Conservation (phyloP, 148 eudicot genomes). For the Arbutus unedo region DNA sequence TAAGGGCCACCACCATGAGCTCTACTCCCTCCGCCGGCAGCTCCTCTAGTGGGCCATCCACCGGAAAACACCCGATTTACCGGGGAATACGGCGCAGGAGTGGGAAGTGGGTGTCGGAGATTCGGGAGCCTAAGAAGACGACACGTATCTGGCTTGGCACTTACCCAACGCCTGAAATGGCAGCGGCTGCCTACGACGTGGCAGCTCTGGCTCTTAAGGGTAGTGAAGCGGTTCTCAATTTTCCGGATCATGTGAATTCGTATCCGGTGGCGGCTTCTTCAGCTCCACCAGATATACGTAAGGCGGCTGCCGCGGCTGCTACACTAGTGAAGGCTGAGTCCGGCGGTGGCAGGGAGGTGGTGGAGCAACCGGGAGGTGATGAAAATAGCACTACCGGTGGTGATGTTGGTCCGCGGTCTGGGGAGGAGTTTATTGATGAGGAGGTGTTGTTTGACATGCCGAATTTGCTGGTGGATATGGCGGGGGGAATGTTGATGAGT, state of each 20-base stretch:
- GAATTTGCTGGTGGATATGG: constrained; percentile 53
- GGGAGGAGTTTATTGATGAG: constrained; percentile 28
- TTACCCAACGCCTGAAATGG: constrained; percentile 40
- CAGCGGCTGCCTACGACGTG: constrained; percentile 47
- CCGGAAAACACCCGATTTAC: constrained; percentile 29
- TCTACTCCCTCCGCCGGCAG: constrained; percentile 4
- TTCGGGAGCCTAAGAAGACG: constrained; percentile 41
- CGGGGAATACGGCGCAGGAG: constrained; percentile 38
- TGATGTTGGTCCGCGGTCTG: not conserved
- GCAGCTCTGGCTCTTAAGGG: constrained; percentile 42
- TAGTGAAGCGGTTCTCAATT: constrained; percentile 27
- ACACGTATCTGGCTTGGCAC: constrained; percentile 56
- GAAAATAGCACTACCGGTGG: not conserved
- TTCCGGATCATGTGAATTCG: constrained; percentile 13
- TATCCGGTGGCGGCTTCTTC: constrained; percentile 27
- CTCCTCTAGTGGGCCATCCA: not conserved
- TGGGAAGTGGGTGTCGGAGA: constrained; percentile 55
- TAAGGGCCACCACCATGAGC: not conserved
- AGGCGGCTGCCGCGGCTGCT: constrained; percentile 25
- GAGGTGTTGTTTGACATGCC: constrained; percentile 56
- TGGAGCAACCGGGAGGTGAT: not conserved
- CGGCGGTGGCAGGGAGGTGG: constrained; percentile 1
- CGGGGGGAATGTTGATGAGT: constrained; percentile 52
- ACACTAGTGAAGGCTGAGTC: not conserved
- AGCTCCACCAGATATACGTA: constrained; percentile 23